Evolutionary conservation across 306 rosid species (phyloP), one percentile per base, ranked within the genome.

Genomic region (Rosa rugosa): DNA sequence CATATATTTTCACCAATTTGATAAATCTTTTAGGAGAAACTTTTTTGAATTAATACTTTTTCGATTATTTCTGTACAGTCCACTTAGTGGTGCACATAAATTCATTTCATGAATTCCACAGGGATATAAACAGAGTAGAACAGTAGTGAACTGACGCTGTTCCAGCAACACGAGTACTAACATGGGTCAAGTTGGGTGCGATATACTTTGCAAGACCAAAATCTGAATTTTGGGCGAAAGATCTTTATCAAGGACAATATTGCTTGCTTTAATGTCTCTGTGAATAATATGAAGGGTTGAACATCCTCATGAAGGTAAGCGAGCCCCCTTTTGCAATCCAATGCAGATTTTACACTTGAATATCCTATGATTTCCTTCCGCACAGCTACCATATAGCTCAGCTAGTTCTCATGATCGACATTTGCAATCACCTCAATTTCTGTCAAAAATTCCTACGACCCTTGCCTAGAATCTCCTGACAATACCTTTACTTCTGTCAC

Each of bases 191-290:
- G 81, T 88, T 80, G 69, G 90, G 83, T 8, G 91, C 79, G 44
- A 94, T 86, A 44, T 91, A 84, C 86, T 88, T 94, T 69, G 98
- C 98, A 54, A 94, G 97, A 65, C 98, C 98, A 77, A 91, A 93
- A 86, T 93, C 96, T 56, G 97, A 88, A 90, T 90, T 83, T 90
- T 89, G 40, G 94, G 90, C 5, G 71, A 71, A 36, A 93, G 84
- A 42, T 89, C 82, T 75, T 77, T 83, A 75, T 90, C 96, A 60
- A 93, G 91, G 51, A 92, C 85, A 60, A 90, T 78, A 80, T 90
- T 92, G 88, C 97, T 91, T 16, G 94, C 94, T 84, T 91, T 91
- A 75, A 91, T 89, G 87, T 91, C 97, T 80, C 97, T 86, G 62
- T 91, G 97, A 78, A 90, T 90, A 59, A 92, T 87, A 80, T 88